phyloP scores from a whole-genome alignment of 2,329 filamentous ascomycete genomes.

The Geosmithia putterillii region DNA sequence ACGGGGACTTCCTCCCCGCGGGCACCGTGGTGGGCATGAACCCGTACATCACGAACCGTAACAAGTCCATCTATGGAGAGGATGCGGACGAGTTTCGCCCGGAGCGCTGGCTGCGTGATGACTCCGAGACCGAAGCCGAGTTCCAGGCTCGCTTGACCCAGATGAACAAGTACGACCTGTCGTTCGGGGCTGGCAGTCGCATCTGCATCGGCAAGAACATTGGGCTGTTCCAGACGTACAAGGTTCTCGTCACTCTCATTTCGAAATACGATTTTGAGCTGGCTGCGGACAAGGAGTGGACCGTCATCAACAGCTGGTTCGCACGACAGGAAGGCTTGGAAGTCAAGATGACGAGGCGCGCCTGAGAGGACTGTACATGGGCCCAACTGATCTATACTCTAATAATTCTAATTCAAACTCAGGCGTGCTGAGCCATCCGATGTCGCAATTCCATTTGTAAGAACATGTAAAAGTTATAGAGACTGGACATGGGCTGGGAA shows the following conservation, averaged over 20 bases:
- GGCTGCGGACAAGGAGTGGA: slow-evolving; percentile 5
- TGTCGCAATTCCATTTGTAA: no score
- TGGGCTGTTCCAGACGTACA: slow-evolving; percentile 27
- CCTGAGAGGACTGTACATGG: no score
- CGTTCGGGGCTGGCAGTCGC: slow-evolving; percentile 28
- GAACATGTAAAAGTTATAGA: no score
- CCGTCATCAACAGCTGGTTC: slow-evolving; percentile 8
- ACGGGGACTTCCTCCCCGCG: slow-evolving; percentile 24
- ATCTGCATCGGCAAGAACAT: slow-evolving; percentile 29
- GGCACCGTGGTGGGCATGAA: slow-evolving; percentile 21
- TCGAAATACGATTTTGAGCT: slow-evolving; percentile 20
- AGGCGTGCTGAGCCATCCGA: no score
- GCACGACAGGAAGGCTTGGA: slow-evolving; percentile 12
- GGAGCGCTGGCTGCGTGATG: slow-evolving; percentile 23
- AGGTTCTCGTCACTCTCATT: slow-evolving; percentile 31
- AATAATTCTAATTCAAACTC: no score
- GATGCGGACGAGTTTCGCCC: slow-evolving; percentile 29
- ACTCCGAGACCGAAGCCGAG: slow-evolving; percentile 6
- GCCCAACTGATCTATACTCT: no score
- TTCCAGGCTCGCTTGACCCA: slow-evolving; percentile 12
- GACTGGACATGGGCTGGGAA: no score
- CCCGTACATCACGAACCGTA: slow-evolving; percentile 19
- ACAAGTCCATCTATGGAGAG: slow-evolving; percentile 24
- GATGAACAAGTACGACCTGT: slow-evolving; percentile 23
- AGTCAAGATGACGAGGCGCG: slow-evolving; percentile 1